Evolutionary conservation across 2,329 filamentous ascomycete genomes (phyloP).

Genomic region (Penicillium sp.): DNA sequence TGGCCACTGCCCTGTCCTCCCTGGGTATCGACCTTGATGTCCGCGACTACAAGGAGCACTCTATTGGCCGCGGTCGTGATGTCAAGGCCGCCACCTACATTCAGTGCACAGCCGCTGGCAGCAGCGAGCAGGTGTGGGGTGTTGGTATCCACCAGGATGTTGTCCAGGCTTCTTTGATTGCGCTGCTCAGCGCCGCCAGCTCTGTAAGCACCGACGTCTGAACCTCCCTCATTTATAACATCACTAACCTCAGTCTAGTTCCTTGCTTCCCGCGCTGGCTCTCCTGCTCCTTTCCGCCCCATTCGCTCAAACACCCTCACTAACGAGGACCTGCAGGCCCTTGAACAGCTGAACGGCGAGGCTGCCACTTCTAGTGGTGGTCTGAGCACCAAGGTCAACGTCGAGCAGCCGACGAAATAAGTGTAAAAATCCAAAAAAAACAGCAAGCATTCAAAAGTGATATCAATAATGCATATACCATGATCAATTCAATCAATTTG

Average conservation of each 20-base stretch:
- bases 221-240: background rate
- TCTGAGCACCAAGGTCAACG: conserved; percentile 35
- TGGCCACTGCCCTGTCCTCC: conserved; percentile 76
- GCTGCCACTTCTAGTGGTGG: conserved; percentile 27
- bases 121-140: conserved; percentile 53
- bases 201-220: conserved; percentile 61
- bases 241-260: conserved; percentile 56
- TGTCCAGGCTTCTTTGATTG: conserved; percentile 84
- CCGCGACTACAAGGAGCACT: conserved; percentile 93
- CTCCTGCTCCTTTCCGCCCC: conserved; percentile 65
- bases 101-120: conserved; percentile 73
- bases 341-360: conserved; percentile 40
- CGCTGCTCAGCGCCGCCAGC: conserved; percentile 79
- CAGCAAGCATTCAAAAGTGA: conserved; percentile 7
- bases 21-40: conserved; percentile 88
- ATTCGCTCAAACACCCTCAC: conserved; percentile 55
- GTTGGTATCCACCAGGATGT: conserved; percentile 80
- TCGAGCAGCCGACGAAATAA: conserved; percentile 40
- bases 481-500: background rate
- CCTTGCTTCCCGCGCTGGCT: conserved; percentile 67
- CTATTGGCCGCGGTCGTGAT: conserved; percentile 76
- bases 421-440: conserved; percentile 9
- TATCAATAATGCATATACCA: conserved; percentile 20
- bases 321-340: conserved; percentile 45
- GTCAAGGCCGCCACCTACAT: conserved; percentile 97